phyloP scores from a whole-genome alignment of 805 yeast species.

The Ogataea methanolica region DNA sequence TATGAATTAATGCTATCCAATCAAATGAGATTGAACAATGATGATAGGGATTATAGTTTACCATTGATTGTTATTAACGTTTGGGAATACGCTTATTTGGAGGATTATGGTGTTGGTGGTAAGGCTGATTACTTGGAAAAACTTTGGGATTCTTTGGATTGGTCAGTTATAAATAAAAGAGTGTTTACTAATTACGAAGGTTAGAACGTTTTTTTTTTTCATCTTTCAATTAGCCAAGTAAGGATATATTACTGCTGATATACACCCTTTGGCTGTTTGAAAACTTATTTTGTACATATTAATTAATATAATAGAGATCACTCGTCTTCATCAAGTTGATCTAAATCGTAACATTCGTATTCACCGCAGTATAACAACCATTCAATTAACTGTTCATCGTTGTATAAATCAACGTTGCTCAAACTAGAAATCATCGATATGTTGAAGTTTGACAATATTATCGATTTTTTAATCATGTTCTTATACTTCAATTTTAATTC shows the following conservation, averaged over 20 bases:
- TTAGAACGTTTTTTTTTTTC: background rate
- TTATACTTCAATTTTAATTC: constrained; percentile 10
- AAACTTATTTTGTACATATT: background rate
- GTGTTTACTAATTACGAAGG: constrained; percentile 22
- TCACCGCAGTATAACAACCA: constrained; percentile 29
- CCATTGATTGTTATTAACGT: constrained; percentile 75
- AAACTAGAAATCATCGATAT: constrained; percentile 30
- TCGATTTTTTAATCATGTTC: constrained; percentile 16
- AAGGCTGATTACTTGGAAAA: constrained; percentile 69
- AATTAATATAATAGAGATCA: background rate
- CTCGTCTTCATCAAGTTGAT: constrained; percentile 17
- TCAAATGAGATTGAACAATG: constrained; percentile 18
- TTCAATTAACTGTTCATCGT: constrained; percentile 26
- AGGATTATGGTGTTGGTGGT: constrained; percentile 80
- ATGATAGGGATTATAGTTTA: constrained; percentile 55
- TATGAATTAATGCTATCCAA: constrained; percentile 41
- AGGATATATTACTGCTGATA: background rate
- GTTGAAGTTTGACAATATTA: constrained; percentile 27
- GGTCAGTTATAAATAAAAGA: constrained; percentile 65
- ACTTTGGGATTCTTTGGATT: constrained; percentile 75
- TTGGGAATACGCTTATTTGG: constrained; percentile 87
- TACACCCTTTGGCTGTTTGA: constrained; percentile 1
- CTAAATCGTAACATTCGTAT: constrained; percentile 24
- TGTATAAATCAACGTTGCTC: constrained; percentile 28
- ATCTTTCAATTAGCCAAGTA: no score